Evolutionary conservation across 768 basidiomycete species (phyloP).

Genomic region (Phanerochaete carnosa): DNA sequence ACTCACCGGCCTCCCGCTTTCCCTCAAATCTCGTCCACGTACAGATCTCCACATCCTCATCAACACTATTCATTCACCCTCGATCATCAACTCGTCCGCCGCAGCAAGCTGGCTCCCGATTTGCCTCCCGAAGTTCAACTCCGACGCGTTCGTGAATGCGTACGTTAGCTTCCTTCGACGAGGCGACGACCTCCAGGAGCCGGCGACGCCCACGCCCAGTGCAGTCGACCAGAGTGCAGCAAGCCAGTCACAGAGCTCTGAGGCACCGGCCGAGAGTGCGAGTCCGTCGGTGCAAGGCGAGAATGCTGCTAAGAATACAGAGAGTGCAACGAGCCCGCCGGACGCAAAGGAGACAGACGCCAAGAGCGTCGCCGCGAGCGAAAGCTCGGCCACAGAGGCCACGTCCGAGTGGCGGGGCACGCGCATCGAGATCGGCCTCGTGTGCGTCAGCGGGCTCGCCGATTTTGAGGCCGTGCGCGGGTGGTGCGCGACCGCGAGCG

Average conservation of each 20-base stretch:
- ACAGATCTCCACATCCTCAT: slow-evolving; percentile 88
- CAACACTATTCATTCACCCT: slow-evolving; percentile 84
- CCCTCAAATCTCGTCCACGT: background rate
- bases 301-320: background rate
- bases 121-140: slow-evolving; percentile 93
- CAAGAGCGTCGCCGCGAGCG: background rate
- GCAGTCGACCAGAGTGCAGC: background rate
- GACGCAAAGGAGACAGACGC: background rate
- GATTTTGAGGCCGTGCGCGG: slow-evolving; percentile 82
- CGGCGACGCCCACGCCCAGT: background rate
- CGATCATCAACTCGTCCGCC: slow-evolving; percentile 71
- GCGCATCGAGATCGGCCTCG: slow-evolving; percentile 43
- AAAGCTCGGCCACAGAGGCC: slow-evolving; percentile 12
- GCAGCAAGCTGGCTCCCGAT: slow-evolving; percentile 93
- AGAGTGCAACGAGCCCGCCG: background rate
- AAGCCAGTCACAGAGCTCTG: background rate
- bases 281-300: background rate
- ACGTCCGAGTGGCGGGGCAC: background rate
- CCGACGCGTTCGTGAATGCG: slow-evolving; percentile 85
- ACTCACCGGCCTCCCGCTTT: background rate
- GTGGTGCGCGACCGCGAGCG: slow-evolving; percentile 69
- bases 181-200: background rate
- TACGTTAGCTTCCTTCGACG: slow-evolving; percentile 71
- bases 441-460: slow-evolving; percentile 77
- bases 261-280: background rate